Evolutionary conservation across 2,329 filamentous ascomycete genomes (phyloP).

Genomic region (Cercospora brassicicola): DNA sequence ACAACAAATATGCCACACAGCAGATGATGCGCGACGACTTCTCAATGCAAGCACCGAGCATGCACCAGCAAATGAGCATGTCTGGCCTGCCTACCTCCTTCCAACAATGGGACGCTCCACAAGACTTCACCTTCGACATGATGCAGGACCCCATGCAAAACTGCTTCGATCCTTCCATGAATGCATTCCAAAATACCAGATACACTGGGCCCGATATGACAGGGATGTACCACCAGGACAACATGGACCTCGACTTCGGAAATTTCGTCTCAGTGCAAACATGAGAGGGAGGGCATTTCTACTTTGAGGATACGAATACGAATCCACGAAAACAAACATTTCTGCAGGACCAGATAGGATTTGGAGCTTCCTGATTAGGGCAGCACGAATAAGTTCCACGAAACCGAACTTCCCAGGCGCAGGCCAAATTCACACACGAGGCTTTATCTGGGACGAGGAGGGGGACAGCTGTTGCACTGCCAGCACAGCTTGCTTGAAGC

Average conservation of each 20-base stretch:
- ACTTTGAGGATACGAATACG: not conserved
- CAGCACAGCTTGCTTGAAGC: not conserved
- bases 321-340: not conserved
- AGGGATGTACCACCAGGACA: not conserved
- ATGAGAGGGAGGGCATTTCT: not conserved
- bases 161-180: not conserved
- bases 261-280: conserved; percentile 9
- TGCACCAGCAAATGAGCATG: conserved; percentile 12
- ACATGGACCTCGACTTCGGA: conserved; percentile 2
- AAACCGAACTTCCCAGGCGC: not conserved
- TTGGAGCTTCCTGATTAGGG: not conserved
- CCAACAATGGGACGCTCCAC: conserved; percentile 4
- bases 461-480: not conserved
- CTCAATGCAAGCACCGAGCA: conserved; percentile 23
- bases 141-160: not conserved
- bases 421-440: not conserved
- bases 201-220: not conserved
- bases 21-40: conserved; percentile 29
- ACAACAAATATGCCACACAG: conserved; percentile 14
- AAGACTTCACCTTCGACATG: conserved; percentile 3
- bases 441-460: not conserved
- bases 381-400: not conserved
- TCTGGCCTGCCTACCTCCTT: not conserved
- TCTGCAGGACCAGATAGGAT: not conserved
- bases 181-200: not conserved